Evolutionary conservation across 805 yeast genomes (phyloP).

Genomic region (Suhomyces sp.): DNA sequence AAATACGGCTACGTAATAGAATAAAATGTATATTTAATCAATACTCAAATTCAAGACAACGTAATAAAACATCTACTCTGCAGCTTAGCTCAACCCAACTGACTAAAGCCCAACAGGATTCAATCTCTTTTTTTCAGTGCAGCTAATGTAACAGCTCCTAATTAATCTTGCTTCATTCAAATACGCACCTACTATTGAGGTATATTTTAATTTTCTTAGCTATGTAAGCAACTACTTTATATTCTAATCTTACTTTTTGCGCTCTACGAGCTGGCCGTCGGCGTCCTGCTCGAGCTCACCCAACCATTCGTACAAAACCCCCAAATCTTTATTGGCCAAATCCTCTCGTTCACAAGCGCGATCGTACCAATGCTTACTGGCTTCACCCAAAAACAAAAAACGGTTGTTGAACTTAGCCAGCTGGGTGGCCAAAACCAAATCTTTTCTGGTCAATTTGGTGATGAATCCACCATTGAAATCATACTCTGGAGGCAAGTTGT

Average conservation of each 20-base stretch:
- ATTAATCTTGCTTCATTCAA: too few species aligned
- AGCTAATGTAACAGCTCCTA: too few species aligned
- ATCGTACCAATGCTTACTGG: conserved; percentile 39
- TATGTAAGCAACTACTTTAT: too few species aligned
- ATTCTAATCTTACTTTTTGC: conserved; percentile 1
- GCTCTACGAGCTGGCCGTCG: conserved; percentile 10
- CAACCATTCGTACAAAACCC: conserved; percentile 43
- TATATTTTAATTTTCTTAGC: too few species aligned
- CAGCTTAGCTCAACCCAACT: too few species aligned
- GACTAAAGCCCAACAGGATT: too few species aligned
- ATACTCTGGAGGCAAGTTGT: conserved; percentile 42
- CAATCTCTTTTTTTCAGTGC: too few species aligned
- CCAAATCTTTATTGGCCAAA: conserved; percentile 40
- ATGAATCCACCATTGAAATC: conserved; percentile 49
- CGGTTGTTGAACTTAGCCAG: conserved; percentile 34
- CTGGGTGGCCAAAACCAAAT: conserved; percentile 42
- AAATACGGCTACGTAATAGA: conserved; percentile 14
- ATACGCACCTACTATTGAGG: too few species aligned
- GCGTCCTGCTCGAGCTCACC: conserved; percentile 30
- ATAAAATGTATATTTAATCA: background rate
- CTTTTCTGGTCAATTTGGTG: conserved; percentile 45
- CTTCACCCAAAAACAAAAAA: conserved; percentile 38
- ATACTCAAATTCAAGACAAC: too few species aligned
- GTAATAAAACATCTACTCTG: too few species aligned
- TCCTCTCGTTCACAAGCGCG: conserved; percentile 42